Conservation (phyloP, 2,329 filamentous ascomycete species). For the Pleoardoris graminearum region DNA sequence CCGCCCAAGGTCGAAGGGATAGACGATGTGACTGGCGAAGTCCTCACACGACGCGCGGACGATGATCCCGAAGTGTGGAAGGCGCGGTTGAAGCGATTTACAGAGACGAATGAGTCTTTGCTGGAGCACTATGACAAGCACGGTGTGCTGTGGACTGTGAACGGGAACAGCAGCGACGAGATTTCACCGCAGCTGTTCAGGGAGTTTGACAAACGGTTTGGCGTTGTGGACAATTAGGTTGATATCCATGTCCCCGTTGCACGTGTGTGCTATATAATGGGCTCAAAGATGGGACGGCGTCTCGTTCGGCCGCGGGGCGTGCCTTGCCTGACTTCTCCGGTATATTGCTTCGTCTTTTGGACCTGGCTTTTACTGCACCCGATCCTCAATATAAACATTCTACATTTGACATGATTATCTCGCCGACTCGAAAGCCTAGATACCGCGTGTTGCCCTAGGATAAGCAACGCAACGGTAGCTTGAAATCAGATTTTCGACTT, state of each 20-base stretch:
- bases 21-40: constrained; percentile 91
- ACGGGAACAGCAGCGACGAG: constrained; percentile 89
- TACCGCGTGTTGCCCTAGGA: neutral
- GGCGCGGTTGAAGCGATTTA: constrained; percentile 77
- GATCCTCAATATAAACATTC: neutral
- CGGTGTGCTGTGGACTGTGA: constrained; percentile 82
- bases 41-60: constrained; percentile 78
- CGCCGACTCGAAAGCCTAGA: neutral
- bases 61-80: constrained; percentile 88
- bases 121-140: constrained; percentile 86
- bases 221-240: constrained; percentile 23
- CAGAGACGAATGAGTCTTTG: constrained; percentile 81
- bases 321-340: neutral
- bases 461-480: neutral
- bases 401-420: neutral
- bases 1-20: constrained; percentile 76
- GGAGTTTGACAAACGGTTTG: constrained; percentile 81
- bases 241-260: constrained; percentile 4
- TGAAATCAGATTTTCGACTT: too few relatives aligned
- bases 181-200: constrained; percentile 86
- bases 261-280: constrained; percentile 3
- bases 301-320: neutral
- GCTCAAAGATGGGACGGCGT: neutral
- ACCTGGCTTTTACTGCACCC: neutral
- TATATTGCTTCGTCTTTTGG: neutral